Conservation (phyloP, 1,284 basidiomycete species). For the Boletellus dicymbophilus region DNA sequence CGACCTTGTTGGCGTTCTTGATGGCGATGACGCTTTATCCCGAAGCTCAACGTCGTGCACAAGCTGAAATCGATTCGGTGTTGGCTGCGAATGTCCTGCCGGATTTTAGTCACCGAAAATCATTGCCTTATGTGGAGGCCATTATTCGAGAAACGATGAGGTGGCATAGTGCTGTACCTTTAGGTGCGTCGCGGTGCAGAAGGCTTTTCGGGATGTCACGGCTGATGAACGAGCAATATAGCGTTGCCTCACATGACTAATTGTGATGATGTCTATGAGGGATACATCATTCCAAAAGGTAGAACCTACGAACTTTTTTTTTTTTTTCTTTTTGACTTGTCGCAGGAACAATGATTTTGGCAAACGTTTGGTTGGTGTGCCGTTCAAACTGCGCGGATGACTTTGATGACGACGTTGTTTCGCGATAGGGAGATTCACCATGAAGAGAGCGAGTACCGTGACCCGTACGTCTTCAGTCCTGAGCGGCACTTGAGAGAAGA, state of each 20-base stretch:
- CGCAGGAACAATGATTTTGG: slow-evolving; percentile 29
- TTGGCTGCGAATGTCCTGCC: slow-evolving; percentile 21
- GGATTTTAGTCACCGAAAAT: slow-evolving; percentile 26
- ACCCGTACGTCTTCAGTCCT: slow-evolving; percentile 28
- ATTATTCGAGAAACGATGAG: slow-evolving; percentile 35
- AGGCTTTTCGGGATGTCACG: not conserved
- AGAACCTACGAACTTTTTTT: not conserved
- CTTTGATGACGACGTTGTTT: not conserved
- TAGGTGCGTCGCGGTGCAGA: slow-evolving; percentile 20
- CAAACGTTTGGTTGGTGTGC: slow-evolving; percentile 33
- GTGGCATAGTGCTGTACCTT: slow-evolving; percentile 32
- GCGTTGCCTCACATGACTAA: slow-evolving; percentile 32
- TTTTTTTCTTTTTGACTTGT: slow-evolving; percentile 1
- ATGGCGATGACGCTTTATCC: slow-evolving; percentile 35
- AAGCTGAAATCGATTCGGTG: slow-evolving; percentile 31
- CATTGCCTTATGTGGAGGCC: slow-evolving; percentile 33
- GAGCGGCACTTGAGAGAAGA: slow-evolving; percentile 29
- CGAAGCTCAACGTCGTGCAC: slow-evolving; percentile 30
- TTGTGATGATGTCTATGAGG: slow-evolving; percentile 32
- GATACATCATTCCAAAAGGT: slow-evolving; percentile 36
- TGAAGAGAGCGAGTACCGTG: slow-evolving; percentile 30
- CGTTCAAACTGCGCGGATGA: not conserved
- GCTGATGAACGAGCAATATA: slow-evolving; percentile 12
- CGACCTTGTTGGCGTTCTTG: slow-evolving; percentile 26
- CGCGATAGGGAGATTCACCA: slow-evolving; percentile 32